Conservation (phyloP, 495 filamentous ascomycete species). For the Beverwykella pulmonaria region DNA sequence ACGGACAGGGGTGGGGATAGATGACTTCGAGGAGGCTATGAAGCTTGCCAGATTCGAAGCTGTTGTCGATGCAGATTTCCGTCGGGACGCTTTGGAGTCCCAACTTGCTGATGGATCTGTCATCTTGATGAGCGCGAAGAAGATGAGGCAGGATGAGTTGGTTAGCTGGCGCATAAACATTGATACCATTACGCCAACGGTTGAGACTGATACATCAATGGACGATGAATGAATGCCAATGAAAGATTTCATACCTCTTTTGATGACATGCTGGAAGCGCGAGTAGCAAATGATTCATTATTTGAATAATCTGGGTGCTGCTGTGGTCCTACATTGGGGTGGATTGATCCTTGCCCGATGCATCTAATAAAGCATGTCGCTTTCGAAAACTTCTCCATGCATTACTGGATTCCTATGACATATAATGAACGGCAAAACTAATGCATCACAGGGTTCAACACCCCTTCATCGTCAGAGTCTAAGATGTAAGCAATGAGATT, state of each 20-base stretch:
- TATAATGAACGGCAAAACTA: too few relatives aligned
- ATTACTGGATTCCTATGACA: too few relatives aligned
- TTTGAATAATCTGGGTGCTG: too few relatives aligned
- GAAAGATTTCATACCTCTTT: neutral
- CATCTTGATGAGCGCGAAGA: neutral
- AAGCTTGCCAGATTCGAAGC: neutral
- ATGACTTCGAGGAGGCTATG: neutral
- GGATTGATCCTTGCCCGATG: too few relatives aligned
- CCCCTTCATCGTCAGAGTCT: too few relatives aligned
- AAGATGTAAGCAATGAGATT: too few relatives aligned
- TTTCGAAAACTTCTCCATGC: too few relatives aligned
- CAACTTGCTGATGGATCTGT: neutral
- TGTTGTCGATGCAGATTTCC: neutral
- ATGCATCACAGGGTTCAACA: too few relatives aligned
- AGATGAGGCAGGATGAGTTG: neutral
- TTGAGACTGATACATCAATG: neutral
- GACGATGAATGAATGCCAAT: neutral
- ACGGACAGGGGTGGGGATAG: neutral
- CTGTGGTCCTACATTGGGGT: too few relatives aligned
- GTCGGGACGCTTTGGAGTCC: neutral
- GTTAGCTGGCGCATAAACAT: neutral
- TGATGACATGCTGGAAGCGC: too few relatives aligned
- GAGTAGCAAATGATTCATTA: neutral
- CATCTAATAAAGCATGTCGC: too few relatives aligned
- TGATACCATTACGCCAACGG: neutral